Evolutionary conservation across 352 stramenopile species (phyloP), one percentile per base, ranked within the genome.

Genomic region (Phytophthora fragariae): DNA sequence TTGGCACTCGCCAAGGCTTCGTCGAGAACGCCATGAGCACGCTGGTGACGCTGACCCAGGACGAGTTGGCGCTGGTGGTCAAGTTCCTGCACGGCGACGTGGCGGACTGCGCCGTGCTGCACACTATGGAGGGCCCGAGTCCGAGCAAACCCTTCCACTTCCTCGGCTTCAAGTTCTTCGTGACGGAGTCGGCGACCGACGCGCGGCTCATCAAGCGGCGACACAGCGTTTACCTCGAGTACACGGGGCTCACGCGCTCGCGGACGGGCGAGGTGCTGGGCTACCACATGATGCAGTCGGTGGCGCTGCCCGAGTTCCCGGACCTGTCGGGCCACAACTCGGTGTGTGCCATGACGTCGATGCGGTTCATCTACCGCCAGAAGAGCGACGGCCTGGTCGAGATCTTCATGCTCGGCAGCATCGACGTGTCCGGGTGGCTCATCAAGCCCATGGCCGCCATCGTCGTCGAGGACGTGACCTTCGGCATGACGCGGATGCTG

Each of bases 141-240:
- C 14, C 55, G 2, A 82, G 72, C 21, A 65, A 80, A 11, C 83
- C 83, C 3, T 84, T 83, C 33, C 73, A 84, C 44, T 87, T 83
- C 53, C 72, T 90, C 19, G 83, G 80, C n/a, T 88, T 84, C 71
- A 90, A 90, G 66, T 90, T 81, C 74, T 71, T 88, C 39, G 80
- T 84, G 56, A 84, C 73, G 44, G 77, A 81, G 55, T 76, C 82
- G 0, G 65, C 73, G 24, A 58, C 62, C 24, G 74, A 75, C 19
- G 72, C 71, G 2, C 77, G 77, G 31, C 53, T 85, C n/a, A 67
- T 87, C 56, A 79, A 79, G 60, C 67, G 83, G 39, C 79, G 81
- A 24, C 81, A 90, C 70, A 72, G 70, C 9, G 44, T 87, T 24
- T 90, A 87, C 64, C 52, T 90, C 24, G 80, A 88, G 39, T 81